Evolutionary conservation across 768 basidiomycete genomes (phyloP).

Genomic region (Cubamyces lactineus): DNA sequence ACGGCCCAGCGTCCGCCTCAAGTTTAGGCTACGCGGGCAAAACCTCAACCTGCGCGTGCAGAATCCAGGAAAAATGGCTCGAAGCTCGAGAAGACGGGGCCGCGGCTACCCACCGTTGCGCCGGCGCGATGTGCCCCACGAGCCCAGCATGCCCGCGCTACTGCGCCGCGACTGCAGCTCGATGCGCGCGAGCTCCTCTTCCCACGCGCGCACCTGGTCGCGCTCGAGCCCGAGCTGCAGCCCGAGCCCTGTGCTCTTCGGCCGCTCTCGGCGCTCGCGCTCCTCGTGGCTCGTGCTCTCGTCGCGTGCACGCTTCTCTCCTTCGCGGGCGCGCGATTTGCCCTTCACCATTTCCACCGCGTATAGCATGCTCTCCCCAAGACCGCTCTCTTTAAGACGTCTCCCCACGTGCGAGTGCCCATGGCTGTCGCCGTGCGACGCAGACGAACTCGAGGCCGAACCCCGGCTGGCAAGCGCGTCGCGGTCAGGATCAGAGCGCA

Average conservation of each 20-base stretch:
- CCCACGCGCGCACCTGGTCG: conserved; percentile 59
- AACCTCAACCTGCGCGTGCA: not conserved
- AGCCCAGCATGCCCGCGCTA: conserved; percentile 41
- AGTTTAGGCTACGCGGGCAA: too few relatives aligned
- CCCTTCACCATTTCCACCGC: conserved; percentile 23
- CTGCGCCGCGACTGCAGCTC: conserved; percentile 58
- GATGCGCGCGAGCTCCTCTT: conserved; percentile 74
- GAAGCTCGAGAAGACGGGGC: not conserved
- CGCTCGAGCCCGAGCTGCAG: conserved; percentile 14
- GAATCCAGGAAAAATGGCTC: not conserved
- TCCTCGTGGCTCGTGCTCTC: conserved; percentile 34
- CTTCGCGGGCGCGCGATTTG: conserved; percentile 19
- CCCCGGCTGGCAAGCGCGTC: conserved; percentile 22
- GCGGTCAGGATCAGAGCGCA: conserved; percentile 16
- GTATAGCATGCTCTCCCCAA: conserved; percentile 21
- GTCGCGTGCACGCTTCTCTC: conserved; percentile 19
- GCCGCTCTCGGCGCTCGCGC: conserved; percentile 36
- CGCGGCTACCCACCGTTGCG: conserved; percentile 18
- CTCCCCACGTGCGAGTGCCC: conserved; percentile 13
- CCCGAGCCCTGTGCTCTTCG: conserved; percentile 25
- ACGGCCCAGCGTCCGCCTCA: too few relatives aligned
- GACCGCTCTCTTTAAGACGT: conserved; percentile 16
- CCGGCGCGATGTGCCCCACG: conserved; percentile 21
- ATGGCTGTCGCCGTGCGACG: not conserved
- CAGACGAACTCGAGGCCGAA: conserved; percentile 21